Base-by-base conservation (phyloP, 1,139 yeast genomes). In the Kodamaea plutei region DNA sequence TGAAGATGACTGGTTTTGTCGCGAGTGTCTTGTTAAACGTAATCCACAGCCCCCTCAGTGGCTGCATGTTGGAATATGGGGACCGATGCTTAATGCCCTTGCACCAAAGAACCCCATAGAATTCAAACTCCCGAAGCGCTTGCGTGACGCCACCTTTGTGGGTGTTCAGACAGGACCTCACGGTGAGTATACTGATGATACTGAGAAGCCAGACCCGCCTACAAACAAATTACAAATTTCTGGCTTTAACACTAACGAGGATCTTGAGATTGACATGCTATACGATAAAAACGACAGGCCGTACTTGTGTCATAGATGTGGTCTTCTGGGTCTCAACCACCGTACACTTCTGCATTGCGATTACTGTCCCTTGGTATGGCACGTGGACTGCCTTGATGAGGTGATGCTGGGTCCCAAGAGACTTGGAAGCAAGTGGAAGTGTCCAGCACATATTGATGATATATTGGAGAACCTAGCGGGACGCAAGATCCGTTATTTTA, bases 1-100 rank as follows among this genome's bases (percentile, higher is more conserved):
- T 0, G 93, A 82, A 33, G 96, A 84, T 18, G 87, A 78, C 45
- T 91, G 97, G 97, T 77, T 72, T 43, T 91, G 98, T 58, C 73
- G 73, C 16, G 87, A 81, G 46, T 91, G 98, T 51, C 32, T 28
- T 37, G 48, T 43, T 20, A 54, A 54, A 28, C 51, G 53, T 14
- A 35, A 47, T 27, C 72, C 73, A 1, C 14, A 10, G 4, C 31
- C 40, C 9, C 44, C 36, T n/a, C 64, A 61, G 29, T 57, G 69
- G 62, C 52, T 51, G 30, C 56, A 68, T 12, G 47, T 80, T 6
- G 79, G 80, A 0, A 48, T 75, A 7, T 88, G 88, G 50, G 74
- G 84, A 2, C 76, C 76, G 37, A 56, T 89, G 29, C 52, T 89
- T 27, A 73, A 77, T 40, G 71, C 73, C 28, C 55, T 76, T 17